phyloP scores from a whole-genome alignment of 192 early-diverging fungal species.

The Umbelopsis ramanniana region DNA sequence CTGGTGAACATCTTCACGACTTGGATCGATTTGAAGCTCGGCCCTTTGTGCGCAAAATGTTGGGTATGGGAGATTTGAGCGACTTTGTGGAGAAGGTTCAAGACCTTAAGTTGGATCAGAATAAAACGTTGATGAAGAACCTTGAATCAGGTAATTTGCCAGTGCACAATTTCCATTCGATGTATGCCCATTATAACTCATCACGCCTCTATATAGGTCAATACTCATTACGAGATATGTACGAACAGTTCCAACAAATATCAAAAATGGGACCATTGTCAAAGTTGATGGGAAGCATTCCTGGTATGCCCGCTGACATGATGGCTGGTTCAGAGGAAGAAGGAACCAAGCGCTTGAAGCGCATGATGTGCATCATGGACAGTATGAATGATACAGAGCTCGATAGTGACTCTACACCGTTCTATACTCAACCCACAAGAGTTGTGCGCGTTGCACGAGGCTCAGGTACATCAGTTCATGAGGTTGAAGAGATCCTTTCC shows the following conservation, averaged over 20 bases:
- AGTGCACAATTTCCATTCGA: background rate
- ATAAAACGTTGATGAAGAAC: slow-evolving; percentile 89
- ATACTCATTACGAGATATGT: slow-evolving; percentile 93
- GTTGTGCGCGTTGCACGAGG: slow-evolving; percentile 84
- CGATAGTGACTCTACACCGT: slow-evolving; percentile 85
- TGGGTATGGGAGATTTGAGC: slow-evolving; percentile 92
- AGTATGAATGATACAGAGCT: slow-evolving; percentile 94
- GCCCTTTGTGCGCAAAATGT: slow-evolving; percentile 91
- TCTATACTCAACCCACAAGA: slow-evolving; percentile 71
- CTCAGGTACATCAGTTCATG: slow-evolving; percentile 78
- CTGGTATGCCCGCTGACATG: slow-evolving; percentile 69
- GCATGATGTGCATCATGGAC: slow-evolving; percentile 91
- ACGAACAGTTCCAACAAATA: slow-evolving; percentile 90
- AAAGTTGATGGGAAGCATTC: slow-evolving; percentile 83
- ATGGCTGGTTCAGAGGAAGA: slow-evolving; percentile 64
- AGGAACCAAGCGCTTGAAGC: slow-evolving; percentile 61
- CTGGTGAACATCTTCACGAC: slow-evolving; percentile 97
- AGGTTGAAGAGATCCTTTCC: slow-evolving; percentile 83
- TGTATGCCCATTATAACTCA: background rate
- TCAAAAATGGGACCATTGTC: slow-evolving; percentile 89
- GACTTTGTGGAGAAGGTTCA: slow-evolving; percentile 89
- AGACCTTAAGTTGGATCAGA: slow-evolving; percentile 86
- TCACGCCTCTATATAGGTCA: slow-evolving; percentile 50
- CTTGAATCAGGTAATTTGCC: slow-evolving; percentile 66
- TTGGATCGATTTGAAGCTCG: slow-evolving; percentile 87